Conservation (phyloP, 2,329 filamentous ascomycete species). For the Knufia fluminis region DNA sequence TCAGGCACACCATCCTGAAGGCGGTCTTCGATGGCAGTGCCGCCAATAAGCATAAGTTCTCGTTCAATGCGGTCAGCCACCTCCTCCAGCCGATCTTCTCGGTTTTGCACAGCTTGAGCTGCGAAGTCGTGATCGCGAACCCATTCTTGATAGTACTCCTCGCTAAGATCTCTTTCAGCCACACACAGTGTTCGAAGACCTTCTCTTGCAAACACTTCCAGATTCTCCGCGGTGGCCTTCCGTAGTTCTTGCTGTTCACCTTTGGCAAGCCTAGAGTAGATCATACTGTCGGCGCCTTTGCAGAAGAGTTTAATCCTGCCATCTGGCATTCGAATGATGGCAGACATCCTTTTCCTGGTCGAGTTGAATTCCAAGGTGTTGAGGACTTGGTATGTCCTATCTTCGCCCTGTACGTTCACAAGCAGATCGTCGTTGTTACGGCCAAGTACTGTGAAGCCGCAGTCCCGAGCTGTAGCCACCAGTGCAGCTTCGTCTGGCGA, state of each 20-base stretch:
- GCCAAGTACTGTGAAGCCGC: constrained; percentile 87
- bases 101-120: constrained; percentile 69
- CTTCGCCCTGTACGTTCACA: constrained; percentile 77
- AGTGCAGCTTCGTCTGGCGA: constrained; percentile 93
- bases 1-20: constrained; percentile 95
- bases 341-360: constrained; percentile 92
- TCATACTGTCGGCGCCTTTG: constrained; percentile 95
- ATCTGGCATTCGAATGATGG: constrained; percentile 90
- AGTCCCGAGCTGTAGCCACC: constrained; percentile 86
- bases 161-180: constrained; percentile 68
- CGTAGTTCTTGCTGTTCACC: constrained; percentile 81
- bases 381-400: constrained; percentile 74
- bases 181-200: constrained; percentile 92
- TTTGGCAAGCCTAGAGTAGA: constrained; percentile 79
- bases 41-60: constrained; percentile 76
- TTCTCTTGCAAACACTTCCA: constrained; percentile 95
- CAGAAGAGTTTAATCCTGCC: constrained; percentile 84
- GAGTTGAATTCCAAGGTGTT: constrained; percentile 98
- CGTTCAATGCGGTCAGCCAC: constrained; percentile 87
- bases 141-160: constrained; percentile 78
- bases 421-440: constrained; percentile 70
- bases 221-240: constrained; percentile 75
- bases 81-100: constrained; percentile 86
- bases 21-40: constrained; percentile 94
- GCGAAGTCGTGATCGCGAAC: constrained; percentile 80